Base-by-base conservation (phyloP, 2,329 filamentous ascomycete genomes). In the Sclerotinia spermophila region DNA sequence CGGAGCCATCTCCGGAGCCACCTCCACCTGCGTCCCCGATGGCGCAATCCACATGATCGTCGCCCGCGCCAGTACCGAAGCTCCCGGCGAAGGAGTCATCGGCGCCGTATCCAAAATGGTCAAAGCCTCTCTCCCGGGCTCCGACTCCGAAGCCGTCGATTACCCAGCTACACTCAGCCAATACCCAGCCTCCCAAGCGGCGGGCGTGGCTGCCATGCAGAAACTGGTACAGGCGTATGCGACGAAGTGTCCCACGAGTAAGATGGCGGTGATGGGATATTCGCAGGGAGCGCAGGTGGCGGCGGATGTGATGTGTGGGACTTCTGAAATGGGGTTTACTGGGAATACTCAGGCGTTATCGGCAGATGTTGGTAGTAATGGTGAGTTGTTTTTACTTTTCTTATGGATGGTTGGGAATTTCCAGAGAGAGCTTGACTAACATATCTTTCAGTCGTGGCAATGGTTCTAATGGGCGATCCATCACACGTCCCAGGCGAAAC, bases 401-500 rank as follows among this genome's bases (percentile, higher is more conserved):
- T 38, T 1, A 11, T 7, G 2, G 30, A 27, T 10, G 13, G 5
- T 38, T 27, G 21, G 24, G 5, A 35, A 5, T 7, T 19, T 21
- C 2, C 1, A n/a, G 15, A 33, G 17, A 24, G 27, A 15, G 6
- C 38, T 53, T 10, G 24, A 19, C 27, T 65, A 65, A 76, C 74
- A 61, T 74, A 75, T 69, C 72, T 66, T 24, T 65, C 72, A 35
- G 74, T 76, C 62, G 72, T 77, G n/a, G 79, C 78, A 30, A 76
- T 79, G 27, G 75, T 79, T n/a, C 76, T 79, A 56, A 80, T 81
- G 76, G 80, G 79, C 17, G 81, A 81, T 68, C 81, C 80, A 11
- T 74, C 77, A 4, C 78, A 77, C 66, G 77, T 78, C 10, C 74
- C 75, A 13, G 73, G 71, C 48, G 75, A 78, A 40, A 27, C 76